phyloP scores from a whole-genome alignment of 306 rosid genomes.

The Alnus rubra region DNA sequence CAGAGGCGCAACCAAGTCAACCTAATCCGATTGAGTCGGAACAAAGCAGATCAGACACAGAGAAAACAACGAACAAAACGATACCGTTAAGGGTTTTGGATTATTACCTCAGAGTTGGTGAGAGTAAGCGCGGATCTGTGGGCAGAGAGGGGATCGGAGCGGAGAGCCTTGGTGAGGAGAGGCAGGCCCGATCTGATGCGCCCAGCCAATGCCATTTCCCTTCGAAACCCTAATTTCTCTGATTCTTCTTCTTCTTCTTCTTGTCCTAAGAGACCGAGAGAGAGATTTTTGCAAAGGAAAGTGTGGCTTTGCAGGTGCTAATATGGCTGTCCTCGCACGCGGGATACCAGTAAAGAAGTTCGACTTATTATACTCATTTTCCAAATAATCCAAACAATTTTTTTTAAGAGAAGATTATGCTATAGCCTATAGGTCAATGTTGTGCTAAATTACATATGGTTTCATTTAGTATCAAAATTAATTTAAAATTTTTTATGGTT shows the following conservation, averaged over 20 bases:
- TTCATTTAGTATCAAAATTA: too few species aligned
- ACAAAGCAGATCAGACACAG: background rate
- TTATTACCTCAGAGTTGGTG: constrained; percentile 42
- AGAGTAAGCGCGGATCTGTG: constrained; percentile 42
- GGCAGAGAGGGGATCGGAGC: constrained; percentile 36
- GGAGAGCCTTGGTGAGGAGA: constrained; percentile 44
- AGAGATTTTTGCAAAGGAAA: background rate
- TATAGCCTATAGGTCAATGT: too few species aligned
- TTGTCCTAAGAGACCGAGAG: background rate
- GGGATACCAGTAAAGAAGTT: background rate
- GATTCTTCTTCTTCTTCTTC: constrained; percentile 10
- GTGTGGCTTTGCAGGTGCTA: background rate
- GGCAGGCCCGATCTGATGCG: constrained; percentile 68
- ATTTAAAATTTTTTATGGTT: too few species aligned
- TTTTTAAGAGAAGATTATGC: too few species aligned
- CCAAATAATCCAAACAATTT: too few species aligned
- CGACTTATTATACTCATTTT: too few species aligned
- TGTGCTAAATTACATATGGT: too few species aligned
- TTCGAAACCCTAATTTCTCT: constrained; percentile 49
- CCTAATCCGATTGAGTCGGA: background rate
- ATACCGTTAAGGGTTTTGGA: background rate
- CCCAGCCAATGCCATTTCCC: constrained; percentile 54
- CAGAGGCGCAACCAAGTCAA: background rate
- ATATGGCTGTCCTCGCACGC: background rate
- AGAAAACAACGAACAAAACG: background rate